Evolutionary conservation across 73 alveolate genomes (phyloP).

Genomic region (Paramecium primaurelia): DNA sequence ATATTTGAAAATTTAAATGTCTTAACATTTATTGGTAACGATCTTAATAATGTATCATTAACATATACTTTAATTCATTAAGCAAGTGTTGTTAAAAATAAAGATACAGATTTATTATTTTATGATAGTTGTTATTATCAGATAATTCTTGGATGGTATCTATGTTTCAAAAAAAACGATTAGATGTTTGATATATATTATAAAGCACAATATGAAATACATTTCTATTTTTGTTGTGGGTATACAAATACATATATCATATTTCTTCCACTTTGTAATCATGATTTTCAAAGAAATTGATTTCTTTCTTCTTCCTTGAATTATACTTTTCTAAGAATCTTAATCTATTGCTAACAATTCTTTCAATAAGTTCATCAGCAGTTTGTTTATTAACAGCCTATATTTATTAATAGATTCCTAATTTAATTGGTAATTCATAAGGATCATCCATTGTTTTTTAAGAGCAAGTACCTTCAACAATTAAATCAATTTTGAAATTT

Average conservation of each 20-base stretch:
- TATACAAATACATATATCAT: not conserved
- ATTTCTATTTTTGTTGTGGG: not conserved
- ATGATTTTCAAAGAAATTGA: slow-evolving; percentile 38
- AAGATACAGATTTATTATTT: too few species aligned
- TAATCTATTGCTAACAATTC: slow-evolving; percentile 87
- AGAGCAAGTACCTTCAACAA: slow-evolving; percentile 79
- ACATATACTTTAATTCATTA: slow-evolving; percentile 81
- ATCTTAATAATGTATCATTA: slow-evolving; percentile 80
- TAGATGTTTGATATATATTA: slow-evolving; percentile 12
- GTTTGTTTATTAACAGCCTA: slow-evolving; percentile 69
- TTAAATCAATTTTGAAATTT: slow-evolving; percentile 79
- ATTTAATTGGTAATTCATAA: slow-evolving; percentile 80
- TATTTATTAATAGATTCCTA: slow-evolving; percentile 76
- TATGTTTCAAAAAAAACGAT: slow-evolving; percentile 75
- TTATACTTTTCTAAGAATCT: slow-evolving; percentile 59
- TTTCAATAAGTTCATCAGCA: slow-evolving; percentile 81
- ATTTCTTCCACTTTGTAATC: slow-evolving; percentile 57
- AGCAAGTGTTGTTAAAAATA: slow-evolving; percentile 84
- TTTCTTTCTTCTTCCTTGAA: slow-evolving; percentile 54
- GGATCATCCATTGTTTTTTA: slow-evolving; percentile 70
- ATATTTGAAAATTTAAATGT: slow-evolving; percentile 68
- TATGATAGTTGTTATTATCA: too few species aligned
- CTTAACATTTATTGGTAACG: slow-evolving; percentile 76
- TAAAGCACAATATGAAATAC: not conserved
- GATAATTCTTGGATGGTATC: slow-evolving; percentile 96